Percentiles rank a stretch among this genome's conserved stretches.
These are phyloP conservation scores for Polyrhizophydium stewartii DNA, from an alignment of 371 early-diverging fungal species.

Conservation along the genomic window DNA sequence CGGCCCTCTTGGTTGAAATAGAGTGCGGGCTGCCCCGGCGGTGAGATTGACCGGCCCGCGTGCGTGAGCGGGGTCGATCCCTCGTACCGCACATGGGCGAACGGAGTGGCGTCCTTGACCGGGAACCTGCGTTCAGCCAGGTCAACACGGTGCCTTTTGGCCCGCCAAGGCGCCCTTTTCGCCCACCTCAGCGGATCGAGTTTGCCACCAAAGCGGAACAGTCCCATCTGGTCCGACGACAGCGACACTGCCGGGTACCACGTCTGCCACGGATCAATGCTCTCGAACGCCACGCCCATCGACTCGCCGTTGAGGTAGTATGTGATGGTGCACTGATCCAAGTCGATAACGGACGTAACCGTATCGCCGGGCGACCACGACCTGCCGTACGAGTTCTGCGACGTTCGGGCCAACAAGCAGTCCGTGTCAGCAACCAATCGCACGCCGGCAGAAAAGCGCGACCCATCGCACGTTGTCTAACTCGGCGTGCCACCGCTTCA, in stretches of 20 bases:
- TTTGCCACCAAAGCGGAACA: neutral
- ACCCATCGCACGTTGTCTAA: slow-evolving; percentile 18
- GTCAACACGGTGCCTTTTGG: too few species aligned
- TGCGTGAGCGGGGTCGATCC: too few species aligned
- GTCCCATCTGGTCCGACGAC: slow-evolving; percentile 11
- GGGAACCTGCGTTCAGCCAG: too few species aligned
- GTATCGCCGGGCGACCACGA: slow-evolving; percentile 59
- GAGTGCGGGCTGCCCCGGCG: too few species aligned
- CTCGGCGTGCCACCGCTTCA: slow-evolving; percentile 65
- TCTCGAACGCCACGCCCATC: slow-evolving; percentile 66
- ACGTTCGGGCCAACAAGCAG: neutral
- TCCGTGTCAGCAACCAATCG: neutral
- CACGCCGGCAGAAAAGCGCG: neutral
- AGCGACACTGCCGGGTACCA: slow-evolving; percentile 56
- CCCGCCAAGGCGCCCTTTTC: too few species aligned
- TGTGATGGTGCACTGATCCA: slow-evolving; percentile 49
- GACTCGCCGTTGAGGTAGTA: slow-evolving; percentile 58
- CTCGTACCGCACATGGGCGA: too few species aligned
- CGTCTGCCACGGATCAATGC: slow-evolving; percentile 25
- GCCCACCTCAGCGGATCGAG: neutral
- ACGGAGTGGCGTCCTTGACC: too few species aligned
- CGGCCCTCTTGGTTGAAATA: too few species aligned
- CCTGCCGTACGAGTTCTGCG: slow-evolving; percentile 57
- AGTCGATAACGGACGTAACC: slow-evolving; percentile 56
- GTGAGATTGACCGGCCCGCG: too few species aligned